Evolutionary conservation across 2,329 filamentous ascomycete species (phyloP).

Genomic region (Colletotrichum aenigma): DNA sequence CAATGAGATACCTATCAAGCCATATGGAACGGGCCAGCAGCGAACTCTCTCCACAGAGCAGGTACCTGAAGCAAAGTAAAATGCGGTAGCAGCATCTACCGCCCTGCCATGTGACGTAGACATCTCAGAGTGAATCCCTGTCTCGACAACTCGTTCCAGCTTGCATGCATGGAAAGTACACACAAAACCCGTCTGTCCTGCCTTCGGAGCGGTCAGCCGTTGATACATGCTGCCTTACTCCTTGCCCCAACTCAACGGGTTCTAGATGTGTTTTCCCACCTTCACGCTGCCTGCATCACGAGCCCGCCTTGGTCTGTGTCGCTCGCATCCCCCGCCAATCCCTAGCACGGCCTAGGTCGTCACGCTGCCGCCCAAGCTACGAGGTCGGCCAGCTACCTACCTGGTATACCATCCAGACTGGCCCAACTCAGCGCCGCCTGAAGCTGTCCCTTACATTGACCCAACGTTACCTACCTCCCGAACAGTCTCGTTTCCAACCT

Average conservation of each 20-base stretch:
- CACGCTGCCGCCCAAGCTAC: background rate
- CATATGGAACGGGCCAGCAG: background rate
- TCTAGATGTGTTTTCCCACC: background rate
- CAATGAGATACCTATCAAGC: background rate
- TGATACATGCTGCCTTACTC: background rate
- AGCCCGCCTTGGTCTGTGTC: background rate
- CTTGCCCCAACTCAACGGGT: background rate
- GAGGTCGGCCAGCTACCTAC: background rate
- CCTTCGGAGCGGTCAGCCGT: background rate
- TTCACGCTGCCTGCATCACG: background rate
- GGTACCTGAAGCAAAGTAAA: background rate
- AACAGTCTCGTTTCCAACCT: background rate
- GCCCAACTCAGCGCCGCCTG: too few species aligned
- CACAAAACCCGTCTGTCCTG: background rate
- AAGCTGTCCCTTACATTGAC: background rate
- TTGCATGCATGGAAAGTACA: background rate
- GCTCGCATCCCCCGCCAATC: background rate
- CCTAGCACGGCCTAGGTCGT: background rate
- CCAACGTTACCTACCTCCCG: background rate
- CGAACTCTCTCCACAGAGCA: background rate
- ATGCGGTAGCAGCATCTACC: background rate
- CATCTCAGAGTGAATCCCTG: background rate
- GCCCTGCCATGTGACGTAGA: slow-evolving; percentile 2
- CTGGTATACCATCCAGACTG: background rate
- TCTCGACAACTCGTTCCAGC: background rate